phyloP scores from a whole-genome alignment of 371 early-diverging fungal species.

The Dentiscutata heterogama region DNA sequence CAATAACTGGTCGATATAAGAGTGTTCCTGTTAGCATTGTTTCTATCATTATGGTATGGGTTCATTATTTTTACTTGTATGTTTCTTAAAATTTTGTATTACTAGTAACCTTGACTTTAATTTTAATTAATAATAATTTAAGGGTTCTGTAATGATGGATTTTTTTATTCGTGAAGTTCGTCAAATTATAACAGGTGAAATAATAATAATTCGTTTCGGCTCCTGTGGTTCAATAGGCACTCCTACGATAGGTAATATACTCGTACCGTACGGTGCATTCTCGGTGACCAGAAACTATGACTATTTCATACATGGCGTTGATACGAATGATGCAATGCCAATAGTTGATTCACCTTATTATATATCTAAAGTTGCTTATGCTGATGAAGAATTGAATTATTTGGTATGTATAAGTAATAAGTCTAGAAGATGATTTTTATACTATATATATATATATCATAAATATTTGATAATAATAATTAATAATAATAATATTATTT shows the following conservation, averaged over 20 bases:
- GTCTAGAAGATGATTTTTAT: no score
- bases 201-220: conserved; percentile 89
- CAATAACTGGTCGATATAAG: conserved; percentile 90
- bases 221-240: conserved; percentile 86
- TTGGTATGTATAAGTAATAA: conserved; percentile 48
- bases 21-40: conserved; percentile 86
- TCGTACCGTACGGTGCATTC: conserved; percentile 80
- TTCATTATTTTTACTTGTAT: background rate
- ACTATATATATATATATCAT: no score
- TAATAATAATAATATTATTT: background rate
- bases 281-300: conserved; percentile 83
- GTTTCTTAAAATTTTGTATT: background rate
- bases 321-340: conserved; percentile 42
- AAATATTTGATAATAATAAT: background rate
- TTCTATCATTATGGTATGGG: conserved; percentile 81
- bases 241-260: conserved; percentile 77
- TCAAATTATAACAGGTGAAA: conserved; percentile 85
- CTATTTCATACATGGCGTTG: conserved; percentile 67
- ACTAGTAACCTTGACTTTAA: background rate
- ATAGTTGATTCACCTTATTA: conserved; percentile 65
- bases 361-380: conserved; percentile 69
- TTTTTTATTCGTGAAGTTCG: conserved; percentile 93
- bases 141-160: conserved; percentile 95
- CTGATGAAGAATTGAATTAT: conserved; percentile 70
- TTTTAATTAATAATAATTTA: conserved; percentile 36